These are phyloP conservation scores for Ustilago bromivora DNA, from an alignment of 1,284 basidiomycete species.

Conservation along the genomic window DNA sequence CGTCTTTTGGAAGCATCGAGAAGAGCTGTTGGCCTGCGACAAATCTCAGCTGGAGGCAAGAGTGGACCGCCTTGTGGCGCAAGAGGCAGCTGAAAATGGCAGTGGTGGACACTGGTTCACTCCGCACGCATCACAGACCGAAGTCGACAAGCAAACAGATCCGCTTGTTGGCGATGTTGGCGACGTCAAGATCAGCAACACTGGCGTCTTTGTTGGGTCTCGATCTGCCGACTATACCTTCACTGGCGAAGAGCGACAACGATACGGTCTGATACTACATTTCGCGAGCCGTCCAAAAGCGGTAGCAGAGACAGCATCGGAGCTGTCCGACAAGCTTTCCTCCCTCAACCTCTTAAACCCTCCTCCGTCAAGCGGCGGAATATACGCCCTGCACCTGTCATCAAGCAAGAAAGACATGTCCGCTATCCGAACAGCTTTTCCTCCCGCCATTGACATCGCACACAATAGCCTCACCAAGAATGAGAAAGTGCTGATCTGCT, in stretches of 20 bases:
- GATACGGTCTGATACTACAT: slow-evolving; percentile 23
- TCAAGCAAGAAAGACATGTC: slow-evolving; percentile 50
- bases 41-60: slow-evolving; percentile 73
- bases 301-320: not conserved
- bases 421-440: slow-evolving; percentile 34
- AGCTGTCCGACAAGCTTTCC: not conserved
- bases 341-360: not conserved
- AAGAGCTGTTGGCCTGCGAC: slow-evolving; percentile 72
- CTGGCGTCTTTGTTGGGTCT: slow-evolving; percentile 25
- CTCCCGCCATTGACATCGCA: slow-evolving; percentile 31
- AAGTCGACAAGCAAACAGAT: not conserved
- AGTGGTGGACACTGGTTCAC: slow-evolving; percentile 40
- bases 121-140: slow-evolving; percentile 1
- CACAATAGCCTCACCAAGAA: slow-evolving; percentile 16
- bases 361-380: not conserved
- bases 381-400: slow-evolving; percentile 19
- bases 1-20: slow-evolving; percentile 78
- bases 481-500: slow-evolving; percentile 34
- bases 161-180: not conserved
- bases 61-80: slow-evolving; percentile 26
- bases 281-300: slow-evolving; percentile 8
- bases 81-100: not conserved
- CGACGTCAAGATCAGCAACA: slow-evolving; percentile 19
- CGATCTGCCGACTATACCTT: slow-evolving; percentile 27
- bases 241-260: slow-evolving; percentile 11